Conservation (phyloP, 2,329 filamentous ascomycete genomes). For the Botrytis fragariae region DNA sequence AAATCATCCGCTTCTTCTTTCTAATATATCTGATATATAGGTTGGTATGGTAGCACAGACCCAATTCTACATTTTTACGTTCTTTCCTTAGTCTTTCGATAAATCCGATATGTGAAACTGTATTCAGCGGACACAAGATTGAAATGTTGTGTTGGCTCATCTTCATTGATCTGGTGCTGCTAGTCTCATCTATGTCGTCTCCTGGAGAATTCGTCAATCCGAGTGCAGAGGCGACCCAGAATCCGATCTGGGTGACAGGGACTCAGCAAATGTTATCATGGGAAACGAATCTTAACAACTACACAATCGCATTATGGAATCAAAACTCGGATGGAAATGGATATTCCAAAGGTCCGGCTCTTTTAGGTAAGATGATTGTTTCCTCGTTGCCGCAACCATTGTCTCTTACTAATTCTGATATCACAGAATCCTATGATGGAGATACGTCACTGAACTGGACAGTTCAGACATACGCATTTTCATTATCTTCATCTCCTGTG, state of each 20-base stretch:
- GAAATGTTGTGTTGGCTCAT: not conserved
- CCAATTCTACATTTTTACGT: not conserved
- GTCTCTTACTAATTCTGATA: not conserved
- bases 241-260: slow-evolving; percentile 11
- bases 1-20: not conserved
- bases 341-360: slow-evolving; percentile 10
- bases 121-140: not conserved
- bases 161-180: slow-evolving; percentile 9
- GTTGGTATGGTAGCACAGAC: not conserved
- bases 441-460: slow-evolving; percentile 16
- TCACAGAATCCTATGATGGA: slow-evolving; percentile 15
- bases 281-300: slow-evolving; percentile 16
- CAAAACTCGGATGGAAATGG: not conserved
- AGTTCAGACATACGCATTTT: slow-evolving; percentile 16
- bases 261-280: slow-evolving; percentile 16
- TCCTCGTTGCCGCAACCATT: not conserved
- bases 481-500: slow-evolving; percentile 5
- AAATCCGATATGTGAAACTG: not conserved
- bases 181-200: not conserved
- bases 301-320: slow-evolving; percentile 20
- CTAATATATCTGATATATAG: not conserved
- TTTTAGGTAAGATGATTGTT: slow-evolving; percentile 14
- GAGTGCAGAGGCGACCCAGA: not conserved
- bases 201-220: slow-evolving; percentile 12
- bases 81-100: not conserved